Evolutionary conservation across 2,329 filamentous ascomycete genomes (phyloP), one percentile per base, ranked within the genome.

Genomic region (Phialocephala subalpina): DNA sequence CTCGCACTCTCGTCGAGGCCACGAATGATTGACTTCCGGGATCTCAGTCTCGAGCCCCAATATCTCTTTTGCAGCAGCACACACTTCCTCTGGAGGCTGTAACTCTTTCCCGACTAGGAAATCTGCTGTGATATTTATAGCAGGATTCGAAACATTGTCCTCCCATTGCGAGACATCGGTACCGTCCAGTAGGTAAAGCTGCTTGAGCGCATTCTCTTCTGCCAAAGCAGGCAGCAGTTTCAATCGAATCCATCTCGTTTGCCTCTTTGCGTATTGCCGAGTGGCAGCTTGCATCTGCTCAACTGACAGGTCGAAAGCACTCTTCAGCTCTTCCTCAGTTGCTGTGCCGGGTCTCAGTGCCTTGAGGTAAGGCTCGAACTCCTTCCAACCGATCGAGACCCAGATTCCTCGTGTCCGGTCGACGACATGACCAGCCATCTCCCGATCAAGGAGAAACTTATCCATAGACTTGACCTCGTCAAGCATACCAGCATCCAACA

Each of bases 331-430:
- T 66, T 73, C 60, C 47, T 69, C 58, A 33, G 73, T 67, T 62
- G 72, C 27, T 61, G 69, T 63, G 8, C 70, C 72, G 64, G 77
- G 67, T 70, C 79, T 72, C 16, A 82, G 66, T 1, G 86, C 84
- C 1, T 80, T 73, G 27, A 94, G 80, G 74, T 94, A 97, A 0
- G 87, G 84, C 64, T 92, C 86, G 75, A 98, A 91, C 75, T 99
- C 93, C 77, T 97, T 97, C 79, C 94, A 97, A 0, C 96, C 96
- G 68, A 99, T 99, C 0, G 94, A 96, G 61, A 97, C 92, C 94
- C 95, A 99, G 52, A 99, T 97, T 0, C 96, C 97, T 61, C 90
- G 88, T 1, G 87, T 92, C 70, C 88, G 84, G 74, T 98, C 93
- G 1, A 96, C 79, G 0, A 78, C 70, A 1, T 82, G 78, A 0